Evolutionary conservation across 2,329 filamentous ascomycete genomes (phyloP).

Genomic region (Ramularia endophylla): DNA sequence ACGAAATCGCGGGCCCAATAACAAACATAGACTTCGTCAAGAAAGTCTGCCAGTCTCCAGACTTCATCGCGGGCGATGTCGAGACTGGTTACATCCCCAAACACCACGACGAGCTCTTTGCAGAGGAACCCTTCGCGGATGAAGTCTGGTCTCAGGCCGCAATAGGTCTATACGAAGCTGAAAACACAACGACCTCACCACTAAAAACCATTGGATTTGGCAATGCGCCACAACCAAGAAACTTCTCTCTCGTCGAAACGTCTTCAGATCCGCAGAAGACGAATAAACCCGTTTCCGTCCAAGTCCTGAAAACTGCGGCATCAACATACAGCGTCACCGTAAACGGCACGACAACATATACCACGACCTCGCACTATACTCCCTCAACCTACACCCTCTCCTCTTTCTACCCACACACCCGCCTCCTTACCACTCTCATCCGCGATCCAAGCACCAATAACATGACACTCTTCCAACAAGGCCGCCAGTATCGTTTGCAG

Average conservation of each 20-base stretch:
- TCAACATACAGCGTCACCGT: constrained; percentile 48
- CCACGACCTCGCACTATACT: constrained; percentile 44
- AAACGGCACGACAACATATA: constrained; percentile 22
- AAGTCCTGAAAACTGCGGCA: constrained; percentile 47
- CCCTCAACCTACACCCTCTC: constrained; percentile 47
- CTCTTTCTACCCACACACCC: constrained; percentile 74
- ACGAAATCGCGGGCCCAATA: constrained; percentile 85
- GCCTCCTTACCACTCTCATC: constrained; percentile 74
- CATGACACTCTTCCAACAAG: constrained; percentile 67
- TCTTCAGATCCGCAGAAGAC: constrained; percentile 40
- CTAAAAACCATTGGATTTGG: constrained; percentile 51
- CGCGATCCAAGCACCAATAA: constrained; percentile 52
- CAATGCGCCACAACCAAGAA: constrained; percentile 52
- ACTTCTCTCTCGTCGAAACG: constrained; percentile 50
- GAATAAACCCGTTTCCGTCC: constrained; percentile 33
- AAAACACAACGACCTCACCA: constrained; percentile 26
- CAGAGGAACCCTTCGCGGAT: constrained; percentile 49
- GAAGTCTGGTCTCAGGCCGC: constrained; percentile 86
- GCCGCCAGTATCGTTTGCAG: constrained; percentile 51
- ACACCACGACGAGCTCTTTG: constrained; percentile 73
- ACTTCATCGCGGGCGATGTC: constrained; percentile 80
- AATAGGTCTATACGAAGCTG: constrained; percentile 53
- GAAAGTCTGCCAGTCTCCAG: constrained; percentile 70
- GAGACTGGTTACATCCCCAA: constrained; percentile 97
- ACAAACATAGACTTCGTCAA: constrained; percentile 98